Evolutionary conservation across 495 filamentous ascomycete genomes (phyloP).

Genomic region (Parathielavia appendiculata): DNA sequence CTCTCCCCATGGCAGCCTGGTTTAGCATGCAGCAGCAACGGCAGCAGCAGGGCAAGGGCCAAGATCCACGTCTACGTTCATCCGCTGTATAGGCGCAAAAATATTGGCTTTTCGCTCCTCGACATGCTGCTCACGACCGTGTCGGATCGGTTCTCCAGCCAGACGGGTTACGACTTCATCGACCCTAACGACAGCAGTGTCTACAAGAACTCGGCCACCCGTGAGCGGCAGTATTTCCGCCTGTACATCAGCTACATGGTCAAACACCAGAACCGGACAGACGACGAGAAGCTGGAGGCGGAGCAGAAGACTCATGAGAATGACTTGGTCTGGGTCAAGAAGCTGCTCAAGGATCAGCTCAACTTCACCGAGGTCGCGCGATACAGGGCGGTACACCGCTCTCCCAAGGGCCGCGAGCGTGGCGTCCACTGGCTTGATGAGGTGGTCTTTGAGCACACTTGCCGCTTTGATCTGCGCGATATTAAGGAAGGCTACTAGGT

Average conservation of each 20-base stretch:
- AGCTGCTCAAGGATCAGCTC: slow-evolving; percentile 26
- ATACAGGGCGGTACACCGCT: slow-evolving; percentile 16
- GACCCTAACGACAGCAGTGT: slow-evolving; percentile 21
- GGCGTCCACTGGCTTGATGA: slow-evolving; percentile 24
- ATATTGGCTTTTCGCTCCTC: slow-evolving; percentile 35
- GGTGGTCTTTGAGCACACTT: slow-evolving; percentile 29
- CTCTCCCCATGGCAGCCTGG: slow-evolving; percentile 28
- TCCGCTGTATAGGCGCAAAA: slow-evolving; percentile 30
- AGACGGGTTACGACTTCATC: slow-evolving; percentile 29
- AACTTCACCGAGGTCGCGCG: slow-evolving; percentile 21
- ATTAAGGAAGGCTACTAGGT: background rate
- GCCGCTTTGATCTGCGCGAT: slow-evolving; percentile 4
- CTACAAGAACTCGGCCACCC: slow-evolving; percentile 18
- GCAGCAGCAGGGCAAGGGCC: slow-evolving; percentile 26
- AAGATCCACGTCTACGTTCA: slow-evolving; percentile 36
- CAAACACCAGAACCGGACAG: slow-evolving; percentile 9
- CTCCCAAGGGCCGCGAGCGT: slow-evolving; percentile 12
- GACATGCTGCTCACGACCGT: slow-evolving; percentile 32
- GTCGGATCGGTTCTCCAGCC: slow-evolving; percentile 23
- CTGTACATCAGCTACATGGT: slow-evolving; percentile 30
- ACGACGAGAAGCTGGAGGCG: slow-evolving; percentile 13
- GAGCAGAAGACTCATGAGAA: slow-evolving; percentile 12
- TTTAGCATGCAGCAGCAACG: slow-evolving; percentile 16
- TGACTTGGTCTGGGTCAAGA: slow-evolving; percentile 29
- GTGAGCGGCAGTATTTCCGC: slow-evolving; percentile 24